A percentile compares a stretch with the other conserved stretches of the same genome.
These are phyloP conservation scores for Blastomyces percursus DNA, from an alignment of 2,329 filamentous ascomycete species.

Conservation along the genomic window DNA sequence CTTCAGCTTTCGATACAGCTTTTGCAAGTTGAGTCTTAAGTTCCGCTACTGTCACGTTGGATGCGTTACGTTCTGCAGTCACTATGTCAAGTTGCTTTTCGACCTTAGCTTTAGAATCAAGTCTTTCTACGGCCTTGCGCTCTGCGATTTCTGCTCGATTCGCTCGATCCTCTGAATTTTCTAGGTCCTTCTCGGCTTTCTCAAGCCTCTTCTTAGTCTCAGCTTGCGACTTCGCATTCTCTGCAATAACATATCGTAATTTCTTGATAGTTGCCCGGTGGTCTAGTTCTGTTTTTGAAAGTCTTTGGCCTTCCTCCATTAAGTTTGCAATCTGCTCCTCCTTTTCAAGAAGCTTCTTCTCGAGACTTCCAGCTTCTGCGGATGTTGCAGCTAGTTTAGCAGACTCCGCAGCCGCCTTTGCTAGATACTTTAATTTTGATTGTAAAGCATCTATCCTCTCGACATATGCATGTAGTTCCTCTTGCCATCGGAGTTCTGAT, in stretches of 20 bases:
- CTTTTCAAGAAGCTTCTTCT: slow-evolving; percentile 76
- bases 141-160: slow-evolving; percentile 50
- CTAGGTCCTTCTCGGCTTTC: slow-evolving; percentile 47
- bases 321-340: slow-evolving; percentile 81
- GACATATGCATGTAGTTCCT: slow-evolving; percentile 71
- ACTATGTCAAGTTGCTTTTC: slow-evolving; percentile 50
- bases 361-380: slow-evolving; percentile 52
- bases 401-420: slow-evolving; percentile 64
- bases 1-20: slow-evolving; percentile 55
- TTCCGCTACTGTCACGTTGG: slow-evolving; percentile 54
- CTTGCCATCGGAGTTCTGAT: slow-evolving; percentile 53
- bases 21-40: slow-evolving; percentile 59
- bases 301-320: slow-evolving; percentile 82
- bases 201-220: slow-evolving; percentile 46
- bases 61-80: slow-evolving; percentile 52
- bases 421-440: slow-evolving; percentile 78
- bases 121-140: slow-evolving; percentile 45
- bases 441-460: slow-evolving; percentile 89
- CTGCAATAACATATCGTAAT: slow-evolving; percentile 45
- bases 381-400: slow-evolving; percentile 58
- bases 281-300: slow-evolving; percentile 78
- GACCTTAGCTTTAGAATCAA: slow-evolving; percentile 41
- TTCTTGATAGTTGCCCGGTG: slow-evolving; percentile 75
- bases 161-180: slow-evolving; percentile 43
- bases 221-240: slow-evolving; percentile 42